Base-by-base conservation (phyloP, 2,329 filamentous ascomycete species). In the Fusarium haematococcum region DNA sequence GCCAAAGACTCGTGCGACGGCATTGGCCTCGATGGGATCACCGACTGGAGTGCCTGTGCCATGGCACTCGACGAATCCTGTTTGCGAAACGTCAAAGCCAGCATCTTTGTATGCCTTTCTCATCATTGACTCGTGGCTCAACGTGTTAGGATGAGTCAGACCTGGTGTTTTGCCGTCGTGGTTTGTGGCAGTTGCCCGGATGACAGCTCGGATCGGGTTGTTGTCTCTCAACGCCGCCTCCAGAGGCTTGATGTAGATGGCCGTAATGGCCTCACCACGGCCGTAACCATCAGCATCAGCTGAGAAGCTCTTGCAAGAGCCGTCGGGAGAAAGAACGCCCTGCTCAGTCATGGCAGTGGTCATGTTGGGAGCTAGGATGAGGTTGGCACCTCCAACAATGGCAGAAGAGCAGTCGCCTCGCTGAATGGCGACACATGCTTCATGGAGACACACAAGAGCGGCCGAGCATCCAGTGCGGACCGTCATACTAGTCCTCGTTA, bases 241-340 rank as follows among this genome's bases (percentile, higher is more conserved):
- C 0, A 88, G 75, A 1, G 74, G 80, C 75, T 88, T 88, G 10
- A 89, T 59, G 2, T 85, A 73, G 5, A 89, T 57, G 6, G 81
- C 77, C 0, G 74, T 83, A 8, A 84, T 74, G 4, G 84, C 87
- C 67, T 89, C 87, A 2, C 84, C 86, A 11, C 86, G 80, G 0
- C 80, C 85, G 63, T 88, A 89, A 0, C 87, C 88, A 60, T 86
- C 78, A 1, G 85, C 87, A 7, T 75, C 69, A 9, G 80, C 76
- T 45, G 86, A 84, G 57, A 84, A 86, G 13, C 78, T 80, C 33
- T 79, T 70, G 65, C 76, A 80, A 1, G 64, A 71, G 8, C 78
- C 77, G 16, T 69, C 70, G 2, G 81, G 75, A 1, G 76, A 78
- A 3, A 83, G 74, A 0, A 81, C 70, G 10, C 78, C 76, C 41